Evolutionary conservation across 495 filamentous ascomycete genomes (phyloP), one percentile per base, ranked within the genome.

Genomic region (Terfezia claveryi): DNA sequence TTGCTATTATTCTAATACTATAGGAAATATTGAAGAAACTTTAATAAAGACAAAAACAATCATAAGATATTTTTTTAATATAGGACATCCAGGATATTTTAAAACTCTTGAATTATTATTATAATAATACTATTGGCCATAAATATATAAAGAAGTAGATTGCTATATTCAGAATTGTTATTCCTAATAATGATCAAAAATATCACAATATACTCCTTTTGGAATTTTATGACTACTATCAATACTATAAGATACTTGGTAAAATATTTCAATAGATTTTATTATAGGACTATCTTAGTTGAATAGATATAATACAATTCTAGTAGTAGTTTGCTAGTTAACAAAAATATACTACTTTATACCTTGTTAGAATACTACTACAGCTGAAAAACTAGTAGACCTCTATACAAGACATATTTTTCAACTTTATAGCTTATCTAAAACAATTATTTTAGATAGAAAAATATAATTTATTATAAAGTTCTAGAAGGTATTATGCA

Each of bases 401-500:
- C 12, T 56, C 11, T 59, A 56, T 7, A 2, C 17, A 14, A 2
- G 17, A 0, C 14, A 55, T 10, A 17, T 55, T 32, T 57, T 54
- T 23, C 38, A 36, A 20, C n/a, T 60, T 2, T 55, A 62, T 14
- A 44, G 50, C 2, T 4, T 57, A 5, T 55, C 56, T 10, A 23
- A 54, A 1, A 27, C 27, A 7, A 58, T 60, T 11, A 46, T 60
- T 10, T 60, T 50, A 1, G 57, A 55, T 17, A 37, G 46, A 4
- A 32, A 50, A 20, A 16, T 50, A 0, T 41, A 56, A 36, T 62
- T 62, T 8, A 37, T 38, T 4, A 23, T 10, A 7, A 49, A 54
- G 2, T 62, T 60, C 37, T 58, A 53, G 60, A 27, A 27, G 5
- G 27, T 5, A 27, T 5, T 27, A 5, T 27, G n/a, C n/a, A 2